phyloP scores from a whole-genome alignment of 2,329 filamentous ascomycete species.

The Cordyceps militaris region DNA sequence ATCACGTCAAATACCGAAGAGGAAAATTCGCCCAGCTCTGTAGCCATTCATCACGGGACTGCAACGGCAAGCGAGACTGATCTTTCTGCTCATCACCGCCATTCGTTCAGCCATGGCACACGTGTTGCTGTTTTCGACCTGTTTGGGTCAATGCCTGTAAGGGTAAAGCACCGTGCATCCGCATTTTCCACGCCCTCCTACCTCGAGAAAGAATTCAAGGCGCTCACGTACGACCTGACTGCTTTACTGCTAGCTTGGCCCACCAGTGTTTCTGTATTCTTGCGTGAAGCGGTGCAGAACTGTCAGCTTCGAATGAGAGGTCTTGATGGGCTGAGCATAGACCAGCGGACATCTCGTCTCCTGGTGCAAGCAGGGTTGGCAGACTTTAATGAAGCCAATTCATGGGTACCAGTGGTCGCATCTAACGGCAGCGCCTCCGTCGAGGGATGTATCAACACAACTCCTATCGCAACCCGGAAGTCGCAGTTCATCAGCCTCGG shows the following conservation, averaged over 20 bases:
- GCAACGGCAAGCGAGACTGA: constrained; percentile 56
- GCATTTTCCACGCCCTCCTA: constrained; percentile 42
- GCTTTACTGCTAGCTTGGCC: constrained; percentile 67
- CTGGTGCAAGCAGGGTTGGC: constrained; percentile 61
- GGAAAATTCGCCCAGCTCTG: constrained; percentile 53
- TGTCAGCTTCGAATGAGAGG: constrained; percentile 33
- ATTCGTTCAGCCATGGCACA: constrained; percentile 60
- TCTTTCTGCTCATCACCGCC: constrained; percentile 48
- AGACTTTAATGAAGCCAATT: constrained; percentile 39
- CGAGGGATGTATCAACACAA: constrained; percentile 62
- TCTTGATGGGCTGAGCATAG: constrained; percentile 16
- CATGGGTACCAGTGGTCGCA: constrained; percentile 68
- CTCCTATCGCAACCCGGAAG: constrained; percentile 62
- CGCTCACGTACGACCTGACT: constrained; percentile 50
- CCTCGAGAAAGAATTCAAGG: constrained; percentile 58
- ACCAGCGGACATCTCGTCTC: constrained; percentile 36
- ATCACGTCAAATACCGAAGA: constrained; percentile 64
- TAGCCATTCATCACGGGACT: constrained; percentile 64
- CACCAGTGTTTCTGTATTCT: constrained; percentile 44
- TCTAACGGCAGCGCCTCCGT: constrained; percentile 55
- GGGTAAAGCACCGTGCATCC: constrained; percentile 69
- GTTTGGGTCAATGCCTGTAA: constrained; percentile 86
- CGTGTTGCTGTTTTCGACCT: constrained; percentile 69
- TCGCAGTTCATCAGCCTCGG: constrained; percentile 79
- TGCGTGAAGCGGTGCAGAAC: constrained; percentile 43